Percentiles rank a stretch among this genome's conserved stretches.
Conservation (phyloP, 2,329 filamentous ascomycete species). For the Fulvia fulva region DNA sequence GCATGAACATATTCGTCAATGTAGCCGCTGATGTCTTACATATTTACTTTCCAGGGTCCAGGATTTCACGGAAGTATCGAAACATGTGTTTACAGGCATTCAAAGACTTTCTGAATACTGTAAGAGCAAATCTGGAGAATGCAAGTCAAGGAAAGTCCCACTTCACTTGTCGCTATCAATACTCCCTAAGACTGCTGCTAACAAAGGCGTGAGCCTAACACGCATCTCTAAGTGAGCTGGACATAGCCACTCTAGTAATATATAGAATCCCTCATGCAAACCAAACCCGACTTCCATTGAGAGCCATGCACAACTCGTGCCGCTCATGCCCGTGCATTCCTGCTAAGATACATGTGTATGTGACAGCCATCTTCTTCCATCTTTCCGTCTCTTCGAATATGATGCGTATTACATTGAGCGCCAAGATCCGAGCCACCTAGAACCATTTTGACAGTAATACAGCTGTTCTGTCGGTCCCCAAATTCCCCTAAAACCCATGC, state of each 20-base stretch:
- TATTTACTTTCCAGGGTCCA: no score
- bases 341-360: conserved; percentile 4
- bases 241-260: not conserved
- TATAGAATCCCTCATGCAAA: not conserved
- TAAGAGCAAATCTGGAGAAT: not conserved
- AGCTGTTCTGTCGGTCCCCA: conserved; percentile 7
- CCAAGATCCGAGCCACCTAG: conserved; percentile 1
- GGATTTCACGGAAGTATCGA: no score
- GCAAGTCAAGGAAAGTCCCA: not conserved
- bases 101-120: no score
- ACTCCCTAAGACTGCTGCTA: not conserved
- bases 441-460: not conserved
- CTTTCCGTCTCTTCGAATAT: not conserved
- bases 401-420: conserved; percentile 4
- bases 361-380: conserved; percentile 3
- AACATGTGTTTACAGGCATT: no score
- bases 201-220: not conserved
- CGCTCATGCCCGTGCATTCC: not conserved
- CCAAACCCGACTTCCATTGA: not conserved
- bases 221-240: not conserved
- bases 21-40: no score
- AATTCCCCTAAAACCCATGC: not conserved
- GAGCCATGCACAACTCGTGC: not conserved
- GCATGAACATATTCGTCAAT: not conserved
- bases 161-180: not conserved